A percentile compares a stretch with the other conserved stretches of the same genome.
Evolutionary conservation across 2,329 filamentous ascomycete genomes (phyloP).

Genomic region (Dactylellina sp.): DNA sequence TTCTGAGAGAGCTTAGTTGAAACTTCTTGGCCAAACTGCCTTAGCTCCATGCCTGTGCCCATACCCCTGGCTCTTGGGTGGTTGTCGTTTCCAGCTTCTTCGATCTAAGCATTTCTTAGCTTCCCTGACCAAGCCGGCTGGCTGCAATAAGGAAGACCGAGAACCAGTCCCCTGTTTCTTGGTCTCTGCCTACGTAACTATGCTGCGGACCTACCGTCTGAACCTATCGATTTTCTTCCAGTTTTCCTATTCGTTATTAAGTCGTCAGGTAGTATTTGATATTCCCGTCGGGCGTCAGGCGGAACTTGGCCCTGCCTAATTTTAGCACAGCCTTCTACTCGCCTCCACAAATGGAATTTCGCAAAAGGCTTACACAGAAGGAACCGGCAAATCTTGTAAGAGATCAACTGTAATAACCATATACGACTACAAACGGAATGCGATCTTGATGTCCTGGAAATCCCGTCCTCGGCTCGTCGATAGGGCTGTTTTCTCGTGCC

Average conservation of each 20-base stretch:
- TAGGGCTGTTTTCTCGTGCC: not conserved
- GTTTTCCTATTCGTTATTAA: not conserved
- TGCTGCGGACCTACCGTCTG: constrained; percentile 1
- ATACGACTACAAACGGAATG: not conserved
- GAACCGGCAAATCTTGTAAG: constrained; percentile 2
- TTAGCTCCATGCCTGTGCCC: not conserved
- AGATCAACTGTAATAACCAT: not conserved
- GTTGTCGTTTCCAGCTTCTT: not conserved
- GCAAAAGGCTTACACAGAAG: not conserved
- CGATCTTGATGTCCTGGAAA: not conserved
- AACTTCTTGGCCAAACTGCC: constrained; percentile 1
- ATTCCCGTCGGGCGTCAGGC: constrained; percentile 1
- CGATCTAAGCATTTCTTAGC: constrained; percentile 19
- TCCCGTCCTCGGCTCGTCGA: not conserved
- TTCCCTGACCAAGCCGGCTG: not conserved
- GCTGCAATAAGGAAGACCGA: not conserved
- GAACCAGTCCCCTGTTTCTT: not conserved
- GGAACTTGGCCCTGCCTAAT: constrained; percentile 17
- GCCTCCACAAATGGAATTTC: constrained; percentile 10
- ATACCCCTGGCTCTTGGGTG: not conserved
- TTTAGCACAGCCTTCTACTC: constrained; percentile 23
- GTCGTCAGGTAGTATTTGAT: not conserved
- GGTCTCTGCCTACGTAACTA: constrained; percentile 6
- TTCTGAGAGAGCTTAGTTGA: too few species aligned
- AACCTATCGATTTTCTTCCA: not conserved